These are phyloP conservation scores for Lichtheimia corymbifera DNA, from an alignment of 371 early-diverging fungal species.

Conservation along the genomic window DNA sequence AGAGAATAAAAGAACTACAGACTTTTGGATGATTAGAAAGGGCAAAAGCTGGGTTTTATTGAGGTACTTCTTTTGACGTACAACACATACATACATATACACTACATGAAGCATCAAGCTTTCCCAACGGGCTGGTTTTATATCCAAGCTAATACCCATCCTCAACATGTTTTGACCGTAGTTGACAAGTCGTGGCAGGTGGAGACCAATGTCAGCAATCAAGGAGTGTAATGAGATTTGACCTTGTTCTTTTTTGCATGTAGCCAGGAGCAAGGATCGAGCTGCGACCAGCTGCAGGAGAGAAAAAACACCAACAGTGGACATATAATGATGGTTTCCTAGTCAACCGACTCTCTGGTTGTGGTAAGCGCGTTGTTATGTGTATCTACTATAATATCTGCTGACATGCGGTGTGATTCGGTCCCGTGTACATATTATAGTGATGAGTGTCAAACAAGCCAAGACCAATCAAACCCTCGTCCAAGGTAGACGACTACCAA, in stretches of 20 bases:
- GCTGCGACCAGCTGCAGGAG: slow-evolving; percentile 9
- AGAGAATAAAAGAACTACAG: slow-evolving; percentile 17
- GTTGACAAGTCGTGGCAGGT: slow-evolving; percentile 12
- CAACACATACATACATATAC: too few relatives aligned
- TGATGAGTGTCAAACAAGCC: slow-evolving; percentile 10
- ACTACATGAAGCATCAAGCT: too few relatives aligned
- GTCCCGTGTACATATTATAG: not conserved
- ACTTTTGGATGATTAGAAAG: slow-evolving; percentile 3
- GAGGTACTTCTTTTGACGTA: too few relatives aligned
- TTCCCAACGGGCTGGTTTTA: slow-evolving; percentile 14
- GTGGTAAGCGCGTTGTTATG: slow-evolving; percentile 10
- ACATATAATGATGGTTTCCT: slow-evolving; percentile 14
- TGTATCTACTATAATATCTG: not conserved
- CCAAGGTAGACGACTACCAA: slow-evolving; percentile 5
- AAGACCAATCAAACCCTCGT: slow-evolving; percentile 8
- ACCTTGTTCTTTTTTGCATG: not conserved
- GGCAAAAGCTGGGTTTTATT: too few relatives aligned
- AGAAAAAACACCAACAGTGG: slow-evolving; percentile 13
- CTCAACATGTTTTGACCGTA: slow-evolving; percentile 12
- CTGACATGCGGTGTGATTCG: slow-evolving; percentile 5
- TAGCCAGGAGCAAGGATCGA: slow-evolving; percentile 19
- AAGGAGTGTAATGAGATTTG: not conserved
- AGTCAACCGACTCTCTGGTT: slow-evolving; percentile 17
- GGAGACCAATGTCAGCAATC: not conserved
- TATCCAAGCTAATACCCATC: slow-evolving; percentile 8